Conservation (phyloP, 2,329 filamentous ascomycete species). For the Apiospora koreana region DNA sequence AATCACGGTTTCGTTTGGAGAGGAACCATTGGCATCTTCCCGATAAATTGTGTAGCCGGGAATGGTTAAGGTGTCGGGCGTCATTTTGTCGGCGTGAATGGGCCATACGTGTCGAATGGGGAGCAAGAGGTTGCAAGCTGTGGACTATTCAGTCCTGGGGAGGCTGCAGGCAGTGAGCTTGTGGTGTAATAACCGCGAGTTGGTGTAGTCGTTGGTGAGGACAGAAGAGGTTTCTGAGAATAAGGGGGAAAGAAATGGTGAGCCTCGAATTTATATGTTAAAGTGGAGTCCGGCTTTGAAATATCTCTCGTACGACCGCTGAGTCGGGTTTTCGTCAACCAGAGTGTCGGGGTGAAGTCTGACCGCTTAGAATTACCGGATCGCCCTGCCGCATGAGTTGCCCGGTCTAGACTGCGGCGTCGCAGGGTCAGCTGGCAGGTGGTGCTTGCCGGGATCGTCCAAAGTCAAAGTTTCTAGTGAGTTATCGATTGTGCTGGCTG, state of each 20-base stretch:
- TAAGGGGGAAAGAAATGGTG: neutral
- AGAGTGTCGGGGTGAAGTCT: neutral
- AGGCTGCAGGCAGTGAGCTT: neutral
- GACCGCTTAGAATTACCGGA: neutral
- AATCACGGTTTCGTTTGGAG: slow-evolving; percentile 27
- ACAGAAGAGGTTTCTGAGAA: neutral
- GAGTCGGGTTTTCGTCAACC: neutral
- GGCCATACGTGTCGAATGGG: slow-evolving; percentile 12
- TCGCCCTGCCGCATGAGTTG: neutral
- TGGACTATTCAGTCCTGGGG: neutral
- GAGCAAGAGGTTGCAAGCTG: neutral
- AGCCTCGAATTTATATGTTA: neutral
- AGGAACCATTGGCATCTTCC: slow-evolving; percentile 40
- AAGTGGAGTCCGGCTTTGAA: neutral
- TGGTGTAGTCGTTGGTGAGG: neutral
- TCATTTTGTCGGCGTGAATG: slow-evolving; percentile 33
- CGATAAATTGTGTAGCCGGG: slow-evolving; percentile 48
- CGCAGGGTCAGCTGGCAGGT: too few relatives aligned
- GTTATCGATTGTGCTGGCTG: neutral
- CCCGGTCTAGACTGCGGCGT: neutral
- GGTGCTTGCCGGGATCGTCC: neutral
- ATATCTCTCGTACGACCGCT: neutral
- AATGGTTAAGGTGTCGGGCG: slow-evolving; percentile 44
- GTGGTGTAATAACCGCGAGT: neutral
- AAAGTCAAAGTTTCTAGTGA: neutral